phyloP scores from a whole-genome alignment of 169 alveolate genomes.

The Plasmodium yoelii region DNA sequence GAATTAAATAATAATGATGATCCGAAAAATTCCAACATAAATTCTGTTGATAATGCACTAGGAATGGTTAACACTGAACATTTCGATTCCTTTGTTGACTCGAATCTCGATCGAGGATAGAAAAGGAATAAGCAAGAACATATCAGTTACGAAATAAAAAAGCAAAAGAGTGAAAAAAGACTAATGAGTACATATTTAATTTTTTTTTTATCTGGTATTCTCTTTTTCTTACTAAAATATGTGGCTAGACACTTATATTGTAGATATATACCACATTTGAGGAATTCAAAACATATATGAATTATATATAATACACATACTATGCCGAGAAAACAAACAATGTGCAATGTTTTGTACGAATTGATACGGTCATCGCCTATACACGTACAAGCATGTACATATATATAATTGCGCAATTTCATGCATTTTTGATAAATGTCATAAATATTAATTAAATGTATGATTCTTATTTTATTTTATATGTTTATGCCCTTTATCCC shows the following conservation, averaged over 20 bases:
- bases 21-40: not conserved
- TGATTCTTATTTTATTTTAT: not conserved
- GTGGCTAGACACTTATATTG: too few relatives aligned
- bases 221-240: too few relatives aligned
- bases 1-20: not conserved
- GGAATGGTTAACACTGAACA: not conserved
- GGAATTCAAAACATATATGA: too few relatives aligned
- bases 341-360: too few relatives aligned
- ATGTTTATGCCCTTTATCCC: not conserved
- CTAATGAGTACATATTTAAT: too few relatives aligned
- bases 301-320: too few relatives aligned
- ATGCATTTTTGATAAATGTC: not conserved
- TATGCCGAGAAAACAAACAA: too few relatives aligned
- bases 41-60: not conserved
- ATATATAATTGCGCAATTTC: not conserved
- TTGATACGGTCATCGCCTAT: too few relatives aligned
- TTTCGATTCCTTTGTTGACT: conserved; percentile 9
- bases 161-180: not conserved
- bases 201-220: too few relatives aligned
- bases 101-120: conserved; percentile 5
- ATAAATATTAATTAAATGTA: not conserved
- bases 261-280: too few relatives aligned
- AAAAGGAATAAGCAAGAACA: conserved; percentile 9
- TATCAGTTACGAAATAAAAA: not conserved
- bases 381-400: too few relatives aligned